Conservation (phyloP, 2,329 filamentous ascomycete genomes). For the Colletotrichum siamense region DNA sequence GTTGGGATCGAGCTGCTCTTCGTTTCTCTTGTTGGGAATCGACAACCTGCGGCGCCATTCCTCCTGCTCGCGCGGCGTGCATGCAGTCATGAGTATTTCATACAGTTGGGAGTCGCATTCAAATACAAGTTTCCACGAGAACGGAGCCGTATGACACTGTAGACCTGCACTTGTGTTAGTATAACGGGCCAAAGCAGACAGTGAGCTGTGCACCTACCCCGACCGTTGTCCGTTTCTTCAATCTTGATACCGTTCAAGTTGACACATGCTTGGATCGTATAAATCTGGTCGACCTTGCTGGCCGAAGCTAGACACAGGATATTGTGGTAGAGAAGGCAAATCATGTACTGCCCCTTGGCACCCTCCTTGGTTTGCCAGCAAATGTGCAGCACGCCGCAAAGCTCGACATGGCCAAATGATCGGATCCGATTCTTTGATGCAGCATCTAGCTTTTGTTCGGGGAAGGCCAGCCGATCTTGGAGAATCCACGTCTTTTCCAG, state of each 20-base stretch:
- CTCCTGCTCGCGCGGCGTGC: conserved; percentile 78
- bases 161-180: conserved; percentile 63
- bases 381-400: conserved; percentile 84
- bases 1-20: conserved; percentile 49
- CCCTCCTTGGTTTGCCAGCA: conserved; percentile 77
- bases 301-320: conserved; percentile 78
- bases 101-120: conserved; percentile 78
- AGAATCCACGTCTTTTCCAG: conserved; percentile 86
- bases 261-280: conserved; percentile 78
- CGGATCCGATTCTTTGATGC: conserved; percentile 72
- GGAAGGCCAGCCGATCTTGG: conserved; percentile 80
- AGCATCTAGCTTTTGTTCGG: conserved; percentile 62
- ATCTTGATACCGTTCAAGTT: conserved; percentile 68
- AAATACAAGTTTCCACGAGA: conserved; percentile 93
- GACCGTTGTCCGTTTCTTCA: conserved; percentile 77
- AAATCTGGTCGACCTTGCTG: conserved; percentile 67
- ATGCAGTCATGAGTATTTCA: conserved; percentile 87
- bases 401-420: conserved; percentile 77
- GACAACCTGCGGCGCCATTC: conserved; percentile 78
- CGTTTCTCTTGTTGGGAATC: conserved; percentile 53
- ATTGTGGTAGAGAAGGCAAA: conserved; percentile 82
- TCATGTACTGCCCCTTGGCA: conserved; percentile 80
- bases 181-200: background rate
- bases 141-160: conserved; percentile 84
- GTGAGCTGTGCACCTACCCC: conserved; percentile 56